Evolutionary conservation across 305 asterid species (phyloP), one percentile per base, ranked within the genome.

Genomic region (Fraxinus nigra): DNA sequence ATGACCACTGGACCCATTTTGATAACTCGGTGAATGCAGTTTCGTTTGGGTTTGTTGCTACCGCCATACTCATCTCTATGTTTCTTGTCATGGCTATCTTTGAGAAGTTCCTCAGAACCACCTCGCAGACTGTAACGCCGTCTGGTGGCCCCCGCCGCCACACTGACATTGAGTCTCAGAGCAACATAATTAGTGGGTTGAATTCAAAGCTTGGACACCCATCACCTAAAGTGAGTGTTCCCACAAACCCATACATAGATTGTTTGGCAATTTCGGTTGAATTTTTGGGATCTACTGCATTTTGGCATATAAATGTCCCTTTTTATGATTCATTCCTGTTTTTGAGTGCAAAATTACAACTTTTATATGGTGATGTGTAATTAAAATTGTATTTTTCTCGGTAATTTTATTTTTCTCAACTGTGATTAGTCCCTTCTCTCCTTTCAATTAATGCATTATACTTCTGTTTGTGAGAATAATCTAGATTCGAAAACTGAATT

Each of bases 1-100:
- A 91, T 67, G 97, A 90, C 73, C 94, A 92, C 72, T 91, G 94
- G 98, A 91, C 95, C 43, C 97, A 94, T 87, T 92, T 94, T 72
- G 97, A 94, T 72, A 94, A 91, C 89, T 92, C 97, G 1, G 92
- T 91, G 0, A 92, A 93, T 76, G 97, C 97, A 13, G 94, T 94
- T 35, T 93, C 98, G 0, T 93, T 93, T 65, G 98, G 97, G 76
- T 92, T 92, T 83, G 94, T 92, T 1, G 98, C 98, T 48, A 94
- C 98, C 79, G 98, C 97, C 72, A 89, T 94, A 81, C 97, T 94
- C 28, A 91, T 94, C 63, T 94, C 97, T 22, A 94, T 94, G 97
- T 94, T 94, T 77, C 97, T 94, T n/a, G 92, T 94, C 3, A 92
- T 94, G 97, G 97, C 98, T 46, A 90, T 94, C 2, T 93, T 92